Conservation (phyloP, 345 rosid species). For the Draba incana region DNA sequence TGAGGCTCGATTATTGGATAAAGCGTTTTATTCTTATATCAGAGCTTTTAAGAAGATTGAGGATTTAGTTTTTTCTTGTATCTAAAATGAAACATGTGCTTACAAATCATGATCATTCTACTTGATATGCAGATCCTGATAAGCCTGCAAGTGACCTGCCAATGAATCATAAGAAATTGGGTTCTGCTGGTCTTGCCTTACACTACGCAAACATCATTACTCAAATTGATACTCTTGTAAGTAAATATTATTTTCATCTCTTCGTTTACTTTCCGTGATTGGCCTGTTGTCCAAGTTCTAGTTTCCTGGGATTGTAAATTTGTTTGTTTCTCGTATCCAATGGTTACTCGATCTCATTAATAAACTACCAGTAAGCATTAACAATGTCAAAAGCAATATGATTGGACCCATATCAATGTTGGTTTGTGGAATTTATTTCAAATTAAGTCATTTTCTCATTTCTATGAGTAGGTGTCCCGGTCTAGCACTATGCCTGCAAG, state of each 20-base stretch:
- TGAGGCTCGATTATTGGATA: slow-evolving; percentile 41
- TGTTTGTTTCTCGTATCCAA: not conserved
- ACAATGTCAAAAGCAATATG: not conserved
- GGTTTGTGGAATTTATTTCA: not conserved
- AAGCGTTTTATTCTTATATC: slow-evolving; percentile 5
- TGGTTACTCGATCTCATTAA: not conserved
- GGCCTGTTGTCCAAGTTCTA: slow-evolving; percentile 2
- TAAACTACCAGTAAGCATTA: not conserved
- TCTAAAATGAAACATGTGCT: slow-evolving; percentile 14
- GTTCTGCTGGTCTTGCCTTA: slow-evolving; percentile 93
- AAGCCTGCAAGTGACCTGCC: slow-evolving; percentile 47
- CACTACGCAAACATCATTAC: slow-evolving; percentile 95
- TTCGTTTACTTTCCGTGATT: slow-evolving; percentile 19
- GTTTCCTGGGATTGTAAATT: slow-evolving; percentile 1
- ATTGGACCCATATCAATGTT: not conserved
- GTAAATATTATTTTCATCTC: slow-evolving; percentile 37
- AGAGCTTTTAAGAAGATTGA: not conserved
- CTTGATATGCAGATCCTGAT: slow-evolving; percentile 63
- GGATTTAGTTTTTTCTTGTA: slow-evolving; percentile 22
- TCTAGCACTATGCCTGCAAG: slow-evolving; percentile 92
- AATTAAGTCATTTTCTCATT: slow-evolving; percentile 6
- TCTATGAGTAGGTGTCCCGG: slow-evolving; percentile 74
- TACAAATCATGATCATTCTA: not conserved
- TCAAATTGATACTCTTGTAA: slow-evolving; percentile 95
- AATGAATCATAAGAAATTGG: slow-evolving; percentile 64